Base-by-base conservation (phyloP, 371 early-diverging fungal species). In the Mucor velutinosus region DNA sequence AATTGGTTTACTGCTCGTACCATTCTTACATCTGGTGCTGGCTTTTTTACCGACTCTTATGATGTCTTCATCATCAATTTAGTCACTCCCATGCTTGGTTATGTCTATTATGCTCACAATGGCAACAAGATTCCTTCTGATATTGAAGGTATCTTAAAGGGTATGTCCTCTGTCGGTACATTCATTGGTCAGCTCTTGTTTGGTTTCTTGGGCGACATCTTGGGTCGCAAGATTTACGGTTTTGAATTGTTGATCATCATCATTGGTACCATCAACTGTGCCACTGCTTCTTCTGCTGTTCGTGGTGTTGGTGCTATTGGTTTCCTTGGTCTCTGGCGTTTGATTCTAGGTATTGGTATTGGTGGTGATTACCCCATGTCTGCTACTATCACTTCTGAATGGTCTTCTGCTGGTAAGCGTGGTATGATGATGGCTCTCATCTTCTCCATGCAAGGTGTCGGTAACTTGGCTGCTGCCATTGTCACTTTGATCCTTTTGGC, bases 381-480 rank as follows among this genome's bases (percentile, higher is more conserved):
- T n/a, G 94, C 95, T 45, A 81, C 76, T 56, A 93, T 97, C 66
- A 92, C 94, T 17, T 91, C 94, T 53, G 97, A 97, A 80, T 95
- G 93, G 81, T 92, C 95, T 37, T 75, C 88, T 29, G 82, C 88
- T 64, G 85, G 88, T 64, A 84, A 84, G 30, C 85, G 89, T 70
- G 90, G 90, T 75, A 82, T 83, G 78, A 88, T 89, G 87, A 86
- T 88, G 86, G 84, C 80, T 8, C 83, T 92, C 17, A 94, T 95
- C 39, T 96, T 95, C 81, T 88, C 94, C 59, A 95, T 95, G 95
- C 96, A 95, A 78, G 97, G 95, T 45, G 82, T 95, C 62, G 97
- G 97, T 39, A 92, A 93, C 70, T 76, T 96, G 58, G 80, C 91
- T 41, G 93, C 94, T 39, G 87, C 91, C 19, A 76, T 94, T 23